These are phyloP conservation scores for Beauveria brongniartii DNA, from an alignment of 2,329 filamentous ascomycete genomes.

Conservation along the genomic window DNA sequence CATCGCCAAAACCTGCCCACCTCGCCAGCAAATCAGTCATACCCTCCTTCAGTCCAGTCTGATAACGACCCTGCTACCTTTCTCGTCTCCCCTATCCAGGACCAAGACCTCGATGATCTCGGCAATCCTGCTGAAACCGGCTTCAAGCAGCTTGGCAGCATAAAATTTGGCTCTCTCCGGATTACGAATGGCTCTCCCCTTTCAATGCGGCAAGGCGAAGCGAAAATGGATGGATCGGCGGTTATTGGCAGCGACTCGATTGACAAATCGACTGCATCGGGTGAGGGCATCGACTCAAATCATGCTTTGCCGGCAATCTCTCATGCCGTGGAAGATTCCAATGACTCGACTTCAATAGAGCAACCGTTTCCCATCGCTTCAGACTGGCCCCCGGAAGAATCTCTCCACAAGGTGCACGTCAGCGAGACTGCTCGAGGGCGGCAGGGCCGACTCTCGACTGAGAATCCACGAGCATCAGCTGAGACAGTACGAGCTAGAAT, in stretches of 20 bases:
- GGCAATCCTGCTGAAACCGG: constrained; percentile 44
- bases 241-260: background rate
- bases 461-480: background rate
- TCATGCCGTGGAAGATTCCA: no score
- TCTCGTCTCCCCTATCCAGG: background rate
- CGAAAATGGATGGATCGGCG: constrained; percentile 7
- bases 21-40: background rate
- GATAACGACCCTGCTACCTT: background rate
- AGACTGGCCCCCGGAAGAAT: constrained; percentile 12
- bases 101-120: constrained; percentile 10
- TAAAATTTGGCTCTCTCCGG: constrained; percentile 53
- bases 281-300: background rate
- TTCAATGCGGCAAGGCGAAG: constrained; percentile 30
- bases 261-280: background rate
- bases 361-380: background rate
- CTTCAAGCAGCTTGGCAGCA: constrained; percentile 54
- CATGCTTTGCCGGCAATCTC: constrained; percentile 9
- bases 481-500: background rate
- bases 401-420: background rate
- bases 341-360: background rate
- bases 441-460: background rate
- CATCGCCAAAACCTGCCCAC: background rate
- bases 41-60: background rate
- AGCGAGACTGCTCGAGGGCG: background rate
- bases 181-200: constrained; percentile 53